Evolutionary conservation across 2,329 filamentous ascomycete species (phyloP).

Genomic region (Colletotrichum noveboracense): DNA sequence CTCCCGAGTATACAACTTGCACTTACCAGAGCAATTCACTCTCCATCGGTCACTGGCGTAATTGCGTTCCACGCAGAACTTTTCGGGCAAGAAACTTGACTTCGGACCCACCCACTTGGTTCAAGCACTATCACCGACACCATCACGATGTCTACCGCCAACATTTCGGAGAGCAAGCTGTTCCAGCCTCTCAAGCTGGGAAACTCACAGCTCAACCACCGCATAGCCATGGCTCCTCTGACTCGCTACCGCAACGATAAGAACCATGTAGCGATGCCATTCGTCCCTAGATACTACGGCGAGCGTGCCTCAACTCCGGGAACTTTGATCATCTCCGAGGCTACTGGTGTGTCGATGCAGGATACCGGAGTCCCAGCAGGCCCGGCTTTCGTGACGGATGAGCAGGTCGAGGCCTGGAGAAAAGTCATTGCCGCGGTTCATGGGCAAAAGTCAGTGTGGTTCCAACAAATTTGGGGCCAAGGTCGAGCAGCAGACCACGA

Average conservation of each 20-base stretch:
- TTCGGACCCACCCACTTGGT: neutral
- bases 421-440: constrained; percentile 31
- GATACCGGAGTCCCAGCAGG: constrained; percentile 23
- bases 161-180: neutral
- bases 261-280: constrained; percentile 16
- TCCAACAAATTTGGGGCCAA: constrained; percentile 24
- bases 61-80: neutral
- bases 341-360: constrained; percentile 27
- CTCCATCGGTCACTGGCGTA: neutral
- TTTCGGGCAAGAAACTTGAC: neutral
- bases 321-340: constrained; percentile 33
- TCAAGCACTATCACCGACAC: neutral
- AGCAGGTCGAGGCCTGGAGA: constrained; percentile 28
- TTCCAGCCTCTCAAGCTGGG: constrained; percentile 13
- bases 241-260: constrained; percentile 15
- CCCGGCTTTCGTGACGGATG: constrained; percentile 51
- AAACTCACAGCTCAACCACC: constrained; percentile 1
- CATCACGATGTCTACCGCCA: neutral
- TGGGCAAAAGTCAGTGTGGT: constrained; percentile 30
- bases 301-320: constrained; percentile 50
- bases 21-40: neutral
- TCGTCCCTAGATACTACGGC: constrained; percentile 31
- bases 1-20: neutral
- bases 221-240: constrained; percentile 13
- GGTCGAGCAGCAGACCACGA: constrained; percentile 13